Percentiles rank a stretch among this genome's conserved stretches.
These are phyloP conservation scores for Claviceps arundinis DNA, from an alignment of 2,329 filamentous ascomycete species.

Conservation along the genomic window DNA sequence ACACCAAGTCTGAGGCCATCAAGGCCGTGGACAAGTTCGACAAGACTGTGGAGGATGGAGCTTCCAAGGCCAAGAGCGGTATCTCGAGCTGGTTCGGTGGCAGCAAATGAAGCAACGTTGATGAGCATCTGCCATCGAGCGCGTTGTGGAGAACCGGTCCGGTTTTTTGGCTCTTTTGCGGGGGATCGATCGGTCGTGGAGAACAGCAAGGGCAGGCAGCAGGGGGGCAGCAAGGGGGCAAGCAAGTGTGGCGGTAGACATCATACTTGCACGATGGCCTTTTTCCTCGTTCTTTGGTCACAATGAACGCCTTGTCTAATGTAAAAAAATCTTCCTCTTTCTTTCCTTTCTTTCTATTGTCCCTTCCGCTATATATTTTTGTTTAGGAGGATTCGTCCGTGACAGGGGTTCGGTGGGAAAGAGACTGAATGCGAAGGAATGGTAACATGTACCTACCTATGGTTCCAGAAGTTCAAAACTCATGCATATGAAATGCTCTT, in stretches of 20 bases:
- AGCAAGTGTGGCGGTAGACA: neutral
- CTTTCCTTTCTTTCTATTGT: too few species aligned
- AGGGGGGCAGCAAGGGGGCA: neutral
- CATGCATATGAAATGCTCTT: neutral
- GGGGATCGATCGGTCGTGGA: neutral
- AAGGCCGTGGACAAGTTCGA: constrained; percentile 75
- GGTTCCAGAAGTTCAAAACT: neutral
- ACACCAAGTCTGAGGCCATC: constrained; percentile 48
- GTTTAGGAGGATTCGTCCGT: neutral
- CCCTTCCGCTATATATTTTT: too few species aligned
- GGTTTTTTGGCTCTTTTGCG: neutral
- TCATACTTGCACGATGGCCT: neutral
- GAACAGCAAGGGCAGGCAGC: neutral
- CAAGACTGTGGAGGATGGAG: constrained; percentile 63
- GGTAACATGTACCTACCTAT: too few species aligned
- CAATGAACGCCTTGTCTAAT: neutral
- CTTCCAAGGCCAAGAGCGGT: constrained; percentile 71
- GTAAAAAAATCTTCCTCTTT: too few species aligned
- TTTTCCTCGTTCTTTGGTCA: neutral
- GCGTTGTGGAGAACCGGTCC: neutral
- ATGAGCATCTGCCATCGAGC: neutral
- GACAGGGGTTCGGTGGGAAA: neutral
- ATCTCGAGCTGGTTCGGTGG: constrained; percentile 79
- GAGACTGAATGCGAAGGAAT: too few species aligned
- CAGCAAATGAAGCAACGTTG: constrained; percentile 18